Base-by-base conservation (phyloP, 2,329 filamentous ascomycete genomes). In the Sclerotinia sclerotiorum region DNA sequence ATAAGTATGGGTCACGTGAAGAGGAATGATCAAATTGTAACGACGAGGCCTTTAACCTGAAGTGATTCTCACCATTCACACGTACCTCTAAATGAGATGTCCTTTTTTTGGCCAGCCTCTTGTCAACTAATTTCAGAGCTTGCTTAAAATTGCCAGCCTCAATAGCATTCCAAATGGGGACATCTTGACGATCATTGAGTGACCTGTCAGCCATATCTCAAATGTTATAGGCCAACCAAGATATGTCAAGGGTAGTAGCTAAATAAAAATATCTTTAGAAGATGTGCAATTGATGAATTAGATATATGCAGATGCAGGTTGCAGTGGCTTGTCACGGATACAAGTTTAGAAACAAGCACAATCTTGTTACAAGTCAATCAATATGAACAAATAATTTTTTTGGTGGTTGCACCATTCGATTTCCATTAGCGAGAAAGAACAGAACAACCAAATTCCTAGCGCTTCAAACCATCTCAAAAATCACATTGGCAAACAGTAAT, bases 121-220 rank as follows among this genome's bases (percentile, higher is more conserved):
- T 79, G 13, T 78, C 76, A 5, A 79, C 75, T 5, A 77, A 69
- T 69, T 78, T 79, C 52, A 78, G 69, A 15, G 77, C 77, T 68
- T 77, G 75, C 70, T 78, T 79, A 65, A 73, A 76, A 69, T 77
- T 77, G 44, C 72, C 73, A n/a, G 72, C 73, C 52, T 78, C 76
- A 55, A 79, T 76, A 19, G 77, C 75, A 58, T 74, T 76, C 74
- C 75, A 77, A 51, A 79, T 79, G 11, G 74, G 73, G 27, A 69
- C 71, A 69, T 78, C 75, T 61, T 74, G 73, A 46, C 73, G 73
- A 60, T 76, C 75, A 66, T 71, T 72, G 32, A 73, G 70, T 51
- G 65, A 27, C 48, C 73, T 69, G 58, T 74, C 73, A 32, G 72
- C 72, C 74, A 76, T 77, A 32, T 21, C 27, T 62, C 15, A 27